Evolutionary conservation across 305 asterid genomes (phyloP), one percentile per base, ranked within the genome.

Genomic region (Caryopteris hybrid): DNA sequence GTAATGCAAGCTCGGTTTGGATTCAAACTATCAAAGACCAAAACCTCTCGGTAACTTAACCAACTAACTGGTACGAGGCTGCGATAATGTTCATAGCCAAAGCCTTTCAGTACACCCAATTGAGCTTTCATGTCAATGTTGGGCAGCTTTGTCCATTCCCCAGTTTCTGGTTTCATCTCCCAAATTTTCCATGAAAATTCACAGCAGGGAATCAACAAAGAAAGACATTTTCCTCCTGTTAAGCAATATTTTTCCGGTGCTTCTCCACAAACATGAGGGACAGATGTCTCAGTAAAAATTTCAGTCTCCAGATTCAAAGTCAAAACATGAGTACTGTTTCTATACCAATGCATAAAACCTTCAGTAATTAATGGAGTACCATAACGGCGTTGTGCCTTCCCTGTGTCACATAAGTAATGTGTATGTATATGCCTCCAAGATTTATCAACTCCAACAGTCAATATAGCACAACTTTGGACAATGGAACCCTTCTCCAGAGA

Each of bases 101-200:
- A 25, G 3, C 31, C 3, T 25, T 25, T 25, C 4, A 25, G 4
- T 2, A 4, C 31, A 25, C 31, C 2, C 31, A 25, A 25, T 25
- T n/a, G n/a, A n/a, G n/a, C n/a, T n/a, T n/a, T n/a, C n/a, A n/a
- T n/a, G n/a, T 25, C 31, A 25, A 25, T 25, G 31, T 25, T 25
- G 31, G 31, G 31, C 31, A 25, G 31, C 31, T 25, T 57, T 33
- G 23, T 33, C 63, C 63, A 57, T 57, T 34, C 63, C 4, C 63
- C 47, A 4, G 46, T 57, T 36, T 58, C 64, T 11, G 64, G 31
- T 36, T 58, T 58, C 64, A 57, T 57, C 64, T 57, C 64, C 47
- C 29, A 57, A 57, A 34, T 29, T 0, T 36, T 17, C 48, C 64
- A 58, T 29, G 6, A 0, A 20, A 8, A 17, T 14, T 10, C 27